Evolutionary conservation across 192 early-diverging fungal species (phyloP), one percentile per base, ranked within the genome.

Genomic region (Geosiphon pyriformis): DNA sequence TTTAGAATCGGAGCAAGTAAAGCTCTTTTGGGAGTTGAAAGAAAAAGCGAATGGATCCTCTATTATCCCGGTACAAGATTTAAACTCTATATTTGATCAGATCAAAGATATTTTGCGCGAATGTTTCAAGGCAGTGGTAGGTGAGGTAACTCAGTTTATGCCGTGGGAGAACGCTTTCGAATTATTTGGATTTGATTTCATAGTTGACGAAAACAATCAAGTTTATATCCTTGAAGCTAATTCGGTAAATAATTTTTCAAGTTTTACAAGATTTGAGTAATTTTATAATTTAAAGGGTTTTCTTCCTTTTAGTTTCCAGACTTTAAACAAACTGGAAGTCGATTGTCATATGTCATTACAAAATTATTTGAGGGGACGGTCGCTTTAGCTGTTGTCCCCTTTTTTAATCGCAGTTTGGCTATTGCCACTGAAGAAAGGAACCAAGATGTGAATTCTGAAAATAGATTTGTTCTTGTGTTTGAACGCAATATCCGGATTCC

Each of bases 131-230:
- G 83, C 84, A 0, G 78, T 83, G 31, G 57, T 77, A 0, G 81
- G 73, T 65, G 81, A 87, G 26, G 77, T 83, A 26, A 85, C 82
- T 0, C 83, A 85, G 20, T 88, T 86, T 71, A 85, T 86, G 68
- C 71, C 84, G 4, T 78, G 83, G 71, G 65, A 75, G 0, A 86
- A 88, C 65, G 83, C 82, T 22, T 80, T 88, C 62, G 86, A 86
- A 61, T 75, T 83, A 32, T 86, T 85, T 80, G 86, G 86, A 18
- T 78, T 88, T 53, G 86, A 86, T 54, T 88, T 88, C 68, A 50
- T 86, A 56, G 75, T 88, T 11, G 83, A 88, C 52, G 72, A 81
- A 47, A 62, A 82, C 22, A 76, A 70, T 37, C 72, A 71, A 11
- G 79, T 75, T 0, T 77, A 74, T 59, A 73, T 86, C 64, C 72